Conservation (phyloP, 2,329 filamentous ascomycete genomes). For the Diaporthe sp. region DNA sequence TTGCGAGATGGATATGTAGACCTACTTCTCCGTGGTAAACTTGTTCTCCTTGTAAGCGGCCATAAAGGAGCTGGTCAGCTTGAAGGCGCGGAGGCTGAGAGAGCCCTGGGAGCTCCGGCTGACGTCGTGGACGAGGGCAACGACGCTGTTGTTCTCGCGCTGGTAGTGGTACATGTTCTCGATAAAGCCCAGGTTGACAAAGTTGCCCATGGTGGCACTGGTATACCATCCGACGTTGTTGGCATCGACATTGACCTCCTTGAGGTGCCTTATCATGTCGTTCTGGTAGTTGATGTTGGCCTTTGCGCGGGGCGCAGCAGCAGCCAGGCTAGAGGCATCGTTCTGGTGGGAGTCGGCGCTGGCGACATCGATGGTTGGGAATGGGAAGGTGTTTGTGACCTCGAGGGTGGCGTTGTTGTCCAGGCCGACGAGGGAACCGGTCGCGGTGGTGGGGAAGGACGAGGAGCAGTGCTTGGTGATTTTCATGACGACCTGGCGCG, state of each 20-base stretch:
- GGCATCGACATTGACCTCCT: slow-evolving; percentile 98
- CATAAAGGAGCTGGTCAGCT: slow-evolving; percentile 90
- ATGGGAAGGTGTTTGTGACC: slow-evolving; percentile 95
- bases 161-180: slow-evolving; percentile 99
- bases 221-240: slow-evolving; percentile 99
- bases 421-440: slow-evolving; percentile 94
- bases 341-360: slow-evolving; percentile 81
- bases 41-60: slow-evolving; percentile 95
- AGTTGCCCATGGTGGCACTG: slow-evolving; percentile 98
- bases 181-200: slow-evolving; percentile 93
- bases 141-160: slow-evolving; percentile 90
- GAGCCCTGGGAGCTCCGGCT: slow-evolving; percentile 94
- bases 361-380: slow-evolving; percentile 84
- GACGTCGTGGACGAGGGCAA: slow-evolving; percentile 94
- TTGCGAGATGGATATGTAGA: neutral
- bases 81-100: slow-evolving; percentile 91
- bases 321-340: slow-evolving; percentile 81
- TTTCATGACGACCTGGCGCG: slow-evolving; percentile 88
- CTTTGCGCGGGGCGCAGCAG: slow-evolving; percentile 92
- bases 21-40: slow-evolving; percentile 95
- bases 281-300: slow-evolving; percentile 89
- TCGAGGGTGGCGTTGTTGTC: slow-evolving; percentile 85
- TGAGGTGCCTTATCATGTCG: slow-evolving; percentile 97
- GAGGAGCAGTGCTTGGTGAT: slow-evolving; percentile 96
- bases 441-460: slow-evolving; percentile 89